A percentile compares a stretch with the other conserved stretches of the same genome.
These are phyloP conservation scores for Termitomyces sp. DNA, from an alignment of 768 basidiomycete genomes.

Conservation along the genomic window DNA sequence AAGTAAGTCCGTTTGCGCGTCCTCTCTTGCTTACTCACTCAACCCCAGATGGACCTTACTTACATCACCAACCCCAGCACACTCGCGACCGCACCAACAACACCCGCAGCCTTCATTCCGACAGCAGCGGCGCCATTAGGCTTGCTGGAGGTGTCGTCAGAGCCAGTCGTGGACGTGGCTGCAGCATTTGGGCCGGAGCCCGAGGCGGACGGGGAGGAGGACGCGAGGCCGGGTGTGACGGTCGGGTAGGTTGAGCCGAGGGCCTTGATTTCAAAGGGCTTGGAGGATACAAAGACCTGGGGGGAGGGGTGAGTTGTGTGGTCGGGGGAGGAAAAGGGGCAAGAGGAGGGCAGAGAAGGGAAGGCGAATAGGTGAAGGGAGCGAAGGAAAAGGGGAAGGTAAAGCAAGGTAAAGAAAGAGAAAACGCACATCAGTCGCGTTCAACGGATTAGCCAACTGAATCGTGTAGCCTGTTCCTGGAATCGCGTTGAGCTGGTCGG, in stretches of 20 bases:
- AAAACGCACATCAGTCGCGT: conserved; percentile 49
- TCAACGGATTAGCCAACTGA: conserved; percentile 45
- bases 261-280: conserved; percentile 50
- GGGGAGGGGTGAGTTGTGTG: background rate
- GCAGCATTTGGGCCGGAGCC: background rate
- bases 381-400: background rate
- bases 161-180: background rate
- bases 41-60: no score
- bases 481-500: conserved; percentile 39
- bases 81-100: background rate
- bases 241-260: conserved; percentile 16
- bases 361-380: background rate
- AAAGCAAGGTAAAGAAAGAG: background rate
- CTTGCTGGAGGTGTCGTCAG: background rate
- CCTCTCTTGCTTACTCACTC: background rate
- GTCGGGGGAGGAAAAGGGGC: background rate
- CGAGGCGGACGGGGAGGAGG: background rate
- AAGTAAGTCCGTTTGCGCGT: background rate
- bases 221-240: conserved; percentile 1
- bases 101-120: background rate
- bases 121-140: background rate
- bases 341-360: background rate
- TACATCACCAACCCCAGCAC: conserved; percentile 1
- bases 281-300: conserved; percentile 55
- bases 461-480: conserved; percentile 47